Base-by-base conservation (phyloP, 331 rosid genomes). In the Pyrus hybrid region DNA sequence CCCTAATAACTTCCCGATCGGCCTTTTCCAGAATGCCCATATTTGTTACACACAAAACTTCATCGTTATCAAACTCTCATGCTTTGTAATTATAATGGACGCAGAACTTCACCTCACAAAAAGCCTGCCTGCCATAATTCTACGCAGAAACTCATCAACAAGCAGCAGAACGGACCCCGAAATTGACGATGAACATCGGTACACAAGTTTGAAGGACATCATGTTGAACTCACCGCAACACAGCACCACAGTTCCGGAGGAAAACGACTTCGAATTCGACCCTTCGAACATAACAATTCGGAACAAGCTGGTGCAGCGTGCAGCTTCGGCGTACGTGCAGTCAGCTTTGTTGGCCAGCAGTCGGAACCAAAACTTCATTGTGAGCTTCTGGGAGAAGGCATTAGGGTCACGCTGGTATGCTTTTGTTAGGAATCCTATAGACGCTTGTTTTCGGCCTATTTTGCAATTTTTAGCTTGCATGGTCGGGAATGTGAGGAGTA, bases 191-290 rank as follows among this genome's bases (percentile, higher is more conserved):
- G 81, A 75, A 37, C 60, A 60, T 22, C 84, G 81, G 4, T 92
- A 92, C 81, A 90, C 88, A 13, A 90, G 97, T 83, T 70, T 92
- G 80, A 87, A 86, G 80, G 97, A 92, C 75, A 73, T 92, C 43
- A 81, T 91, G 1, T 72, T 71, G 47, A 70, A 73, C 56, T 67
- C 90, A 17, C 81, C 92, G 2, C 56, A 77, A n/a, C 63, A 29
- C 68, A 71, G 70, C 76, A 58, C 75, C n/a, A 18, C 33, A 1
- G 30, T 81, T n/a, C 64, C 70, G 8, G 92, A 84, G 2, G 84
- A 77, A 16, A 75, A 78, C 72, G 92, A 83, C 16, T 85, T 87
- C 58, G 92, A 83, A 10, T 85, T 87, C 49, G 85, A 80, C 56
- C 83, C 84, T 37, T 79, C 86, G 4, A 86, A 80, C 73, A 87